These are phyloP conservation scores for Corylus avellana DNA, from an alignment of 306 rosid genomes.

Conservation along the genomic window DNA sequence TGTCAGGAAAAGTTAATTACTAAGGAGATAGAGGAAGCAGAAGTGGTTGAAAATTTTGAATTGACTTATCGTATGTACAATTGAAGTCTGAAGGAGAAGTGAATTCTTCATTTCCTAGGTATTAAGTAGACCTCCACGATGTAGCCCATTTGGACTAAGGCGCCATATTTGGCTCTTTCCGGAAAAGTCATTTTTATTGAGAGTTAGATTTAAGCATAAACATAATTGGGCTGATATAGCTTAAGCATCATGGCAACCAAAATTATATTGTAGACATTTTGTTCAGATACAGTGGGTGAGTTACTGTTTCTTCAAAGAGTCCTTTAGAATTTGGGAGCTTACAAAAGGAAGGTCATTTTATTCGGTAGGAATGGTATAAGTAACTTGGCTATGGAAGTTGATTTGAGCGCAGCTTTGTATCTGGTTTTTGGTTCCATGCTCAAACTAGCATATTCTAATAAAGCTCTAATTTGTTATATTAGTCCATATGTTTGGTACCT, in stretches of 20 bases:
- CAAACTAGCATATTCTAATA: not conserved
- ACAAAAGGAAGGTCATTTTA: not conserved
- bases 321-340: not conserved
- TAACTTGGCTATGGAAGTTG: not conserved
- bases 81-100: not conserved
- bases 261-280: not conserved
- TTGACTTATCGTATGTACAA: not conserved
- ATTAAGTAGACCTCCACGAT: not conserved
- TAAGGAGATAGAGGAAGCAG: not conserved
- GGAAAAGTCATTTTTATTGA: not conserved
- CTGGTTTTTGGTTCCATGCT: not conserved
- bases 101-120: not conserved
- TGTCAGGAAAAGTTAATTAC: not conserved
- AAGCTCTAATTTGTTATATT: not conserved
- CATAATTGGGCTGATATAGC: conserved; percentile 4
- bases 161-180: not conserved
- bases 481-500: not conserved
- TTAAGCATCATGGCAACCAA: not conserved
- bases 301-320: not conserved
- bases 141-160: not conserved
- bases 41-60: not conserved
- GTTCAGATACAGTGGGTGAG: not conserved
- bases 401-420: not conserved
- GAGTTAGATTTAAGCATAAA: not conserved
- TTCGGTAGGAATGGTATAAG: not conserved